Base-by-base conservation (phyloP, 352 stramenopile genomes). In the Pythium brachiatum region DNA sequence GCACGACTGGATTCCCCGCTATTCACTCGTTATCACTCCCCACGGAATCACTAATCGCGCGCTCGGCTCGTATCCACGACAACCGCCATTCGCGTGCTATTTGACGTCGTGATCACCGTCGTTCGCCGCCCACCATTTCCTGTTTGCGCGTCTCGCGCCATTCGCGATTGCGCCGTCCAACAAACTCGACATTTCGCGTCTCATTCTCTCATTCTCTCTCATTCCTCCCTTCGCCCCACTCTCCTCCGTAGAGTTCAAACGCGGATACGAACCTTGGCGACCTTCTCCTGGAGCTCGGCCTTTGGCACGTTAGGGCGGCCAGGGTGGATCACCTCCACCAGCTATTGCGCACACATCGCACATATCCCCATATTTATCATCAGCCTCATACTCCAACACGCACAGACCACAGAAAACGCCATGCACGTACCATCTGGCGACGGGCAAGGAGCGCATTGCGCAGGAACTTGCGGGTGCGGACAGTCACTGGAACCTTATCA, bases 391-490 rank as follows among this genome's bases (percentile, higher is more conserved):
- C 13, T 55, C 15, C 7, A 16, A 18, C 36, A 13, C 29, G 18
- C 20, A 23, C 13, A 23, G 16, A 34, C 27, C 41, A 26, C 23
- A 43, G 46, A n/a, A 23, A 20, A 44, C 31, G 20, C n/a, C 23
- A 18, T 3, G 7, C 44, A 60, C 73, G 74, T 92, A 98, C 88
- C 83, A 99, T 98, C 93, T 99, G 97, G 75, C 95, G 97, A 75
- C 97, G 86, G 65, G 92, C 82, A 62, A 99, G 85, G 66, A 99
- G 94, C 55, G 92, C 90, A 90, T 99, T 99, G 75, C 92, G 86
- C 70, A 99, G 94, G 85, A 99, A 99, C 89, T 99, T 99, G 79
- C 97, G 94, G 71, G 97, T 99, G 80, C 98, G 96, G 70, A 99
- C 96, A 63, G 97, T 98, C 74, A 99, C 96, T 73, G 94, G 88